Percentiles rank a stretch among this genome's conserved stretches.
phyloP scores from a whole-genome alignment of 805 yeast genomes.

The Myxozyma kluyveri region DNA sequence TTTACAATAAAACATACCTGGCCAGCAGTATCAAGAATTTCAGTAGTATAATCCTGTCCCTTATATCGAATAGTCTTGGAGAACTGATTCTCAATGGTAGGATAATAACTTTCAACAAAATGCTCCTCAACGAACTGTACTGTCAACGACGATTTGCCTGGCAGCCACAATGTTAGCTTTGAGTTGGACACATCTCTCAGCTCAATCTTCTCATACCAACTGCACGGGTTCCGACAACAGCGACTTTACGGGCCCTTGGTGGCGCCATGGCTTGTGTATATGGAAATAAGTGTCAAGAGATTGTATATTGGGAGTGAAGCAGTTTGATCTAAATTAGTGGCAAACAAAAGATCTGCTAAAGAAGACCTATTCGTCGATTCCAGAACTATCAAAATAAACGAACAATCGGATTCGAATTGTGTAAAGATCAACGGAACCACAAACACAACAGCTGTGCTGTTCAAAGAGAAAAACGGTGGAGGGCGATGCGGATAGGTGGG shows the following conservation, averaged over 20 bases:
- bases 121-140: constrained; percentile 84
- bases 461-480: no score
- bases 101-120: constrained; percentile 84
- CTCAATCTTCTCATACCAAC: constrained; percentile 53
- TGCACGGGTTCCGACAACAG: constrained; percentile 82
- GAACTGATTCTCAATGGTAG: constrained; percentile 86
- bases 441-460: no score
- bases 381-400: no score
- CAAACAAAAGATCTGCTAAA: no score
- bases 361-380: no score
- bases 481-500: no score
- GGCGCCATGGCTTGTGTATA: constrained; percentile 29
- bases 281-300: no score
- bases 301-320: no score
- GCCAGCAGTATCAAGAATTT: constrained; percentile 89
- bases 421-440: no score
- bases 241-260: constrained; percentile 64
- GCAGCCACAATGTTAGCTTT: constrained; percentile 31
- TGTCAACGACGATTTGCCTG: constrained; percentile 74
- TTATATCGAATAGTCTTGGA: constrained; percentile 64
- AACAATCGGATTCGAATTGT: no score
- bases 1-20: constrained; percentile 30
- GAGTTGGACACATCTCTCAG: not conserved
- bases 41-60: constrained; percentile 74
- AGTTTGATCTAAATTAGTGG: no score